Conservation (phyloP, 148 eudicot species). For the Amaranthus cruentus region DNA sequence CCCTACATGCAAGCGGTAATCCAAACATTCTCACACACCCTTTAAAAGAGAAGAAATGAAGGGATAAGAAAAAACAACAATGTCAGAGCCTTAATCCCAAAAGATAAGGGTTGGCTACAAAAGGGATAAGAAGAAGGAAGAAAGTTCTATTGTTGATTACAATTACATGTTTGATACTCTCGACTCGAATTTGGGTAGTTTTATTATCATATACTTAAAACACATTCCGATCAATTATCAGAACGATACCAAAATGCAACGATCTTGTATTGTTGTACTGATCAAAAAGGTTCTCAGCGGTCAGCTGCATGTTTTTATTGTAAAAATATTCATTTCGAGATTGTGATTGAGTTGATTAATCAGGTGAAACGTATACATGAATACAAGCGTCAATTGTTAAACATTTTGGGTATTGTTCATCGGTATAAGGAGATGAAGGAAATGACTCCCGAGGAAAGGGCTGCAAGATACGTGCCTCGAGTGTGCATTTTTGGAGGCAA, state of each 20-base stretch:
- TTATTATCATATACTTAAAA: neutral
- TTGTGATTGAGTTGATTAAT: conserved; percentile 22
- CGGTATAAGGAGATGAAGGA: conserved; percentile 97
- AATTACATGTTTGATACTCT: neutral
- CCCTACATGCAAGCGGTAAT: too few species aligned
- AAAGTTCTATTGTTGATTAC: neutral
- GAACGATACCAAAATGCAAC: neutral
- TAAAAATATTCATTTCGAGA: neutral
- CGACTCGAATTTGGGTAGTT: neutral
- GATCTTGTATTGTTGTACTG: neutral
- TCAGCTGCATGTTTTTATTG: neutral
- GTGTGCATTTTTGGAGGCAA: conserved; percentile 97
- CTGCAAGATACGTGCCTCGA: conserved; percentile 64
- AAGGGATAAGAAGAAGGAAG: neutral
- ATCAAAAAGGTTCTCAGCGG: conserved; percentile 1
- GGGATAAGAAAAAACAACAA: too few species aligned
- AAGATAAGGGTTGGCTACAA: neutral
- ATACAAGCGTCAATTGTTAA: conserved; percentile 86
- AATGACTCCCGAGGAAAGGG: conserved; percentile 66
- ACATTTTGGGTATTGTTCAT: conserved; percentile 84
- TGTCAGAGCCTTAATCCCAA: too few species aligned
- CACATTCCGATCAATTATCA: neutral
- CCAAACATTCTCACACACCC: too few species aligned
- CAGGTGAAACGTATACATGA: conserved; percentile 97
- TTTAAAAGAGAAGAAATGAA: too few species aligned